Conservation (phyloP, 78 protist species). For the Protostelium mycophagum region DNA sequence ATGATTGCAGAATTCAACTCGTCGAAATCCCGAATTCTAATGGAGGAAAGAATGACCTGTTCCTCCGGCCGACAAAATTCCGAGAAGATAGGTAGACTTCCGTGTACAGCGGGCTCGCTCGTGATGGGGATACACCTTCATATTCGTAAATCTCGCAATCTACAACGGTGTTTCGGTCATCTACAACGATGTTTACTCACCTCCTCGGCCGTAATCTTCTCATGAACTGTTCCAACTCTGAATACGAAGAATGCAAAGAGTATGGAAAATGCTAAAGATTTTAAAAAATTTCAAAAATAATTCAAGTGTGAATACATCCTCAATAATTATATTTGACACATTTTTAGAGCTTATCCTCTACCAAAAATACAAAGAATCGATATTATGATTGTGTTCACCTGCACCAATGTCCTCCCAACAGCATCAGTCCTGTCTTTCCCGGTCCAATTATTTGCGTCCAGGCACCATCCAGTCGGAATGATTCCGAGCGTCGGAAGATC, state of each 20-base stretch:
- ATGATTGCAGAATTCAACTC: neutral
- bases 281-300: no score
- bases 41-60: neutral
- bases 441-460: neutral
- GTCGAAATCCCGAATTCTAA: no score
- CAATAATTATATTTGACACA: no score
- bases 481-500: neutral
- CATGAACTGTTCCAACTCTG: neutral
- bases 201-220: neutral
- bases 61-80: neutral
- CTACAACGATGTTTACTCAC: no score
- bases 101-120: neutral
- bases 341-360: no score
- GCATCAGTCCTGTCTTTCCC: neutral
- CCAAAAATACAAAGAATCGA: no score
- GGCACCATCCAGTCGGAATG: conserved; percentile 1
- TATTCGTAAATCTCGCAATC: neutral
- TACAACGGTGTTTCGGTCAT: neutral
- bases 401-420: neutral
- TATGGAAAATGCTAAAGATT: neutral
- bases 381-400: no score
- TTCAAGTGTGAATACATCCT: no score
- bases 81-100: neutral
- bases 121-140: neutral
- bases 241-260: neutral